These are phyloP conservation scores for Eucalyptus cloeziana DNA, from an alignment of 345 rosid species.

Conservation along the genomic window DNA sequence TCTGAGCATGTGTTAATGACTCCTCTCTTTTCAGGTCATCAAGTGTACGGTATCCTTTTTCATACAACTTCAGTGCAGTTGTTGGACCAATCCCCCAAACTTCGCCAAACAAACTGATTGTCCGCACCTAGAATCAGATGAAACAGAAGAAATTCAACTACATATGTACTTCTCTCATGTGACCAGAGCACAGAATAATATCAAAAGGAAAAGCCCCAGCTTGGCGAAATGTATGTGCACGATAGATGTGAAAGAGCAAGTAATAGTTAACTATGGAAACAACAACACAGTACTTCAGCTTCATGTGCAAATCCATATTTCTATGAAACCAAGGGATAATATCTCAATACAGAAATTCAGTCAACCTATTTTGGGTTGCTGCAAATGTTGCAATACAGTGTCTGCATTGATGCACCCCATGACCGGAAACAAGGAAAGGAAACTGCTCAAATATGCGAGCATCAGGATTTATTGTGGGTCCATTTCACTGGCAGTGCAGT, in stretches of 20 bases:
- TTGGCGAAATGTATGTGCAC: background rate
- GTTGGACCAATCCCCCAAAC: slow-evolving; percentile 98
- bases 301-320: background rate
- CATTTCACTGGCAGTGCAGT: background rate
- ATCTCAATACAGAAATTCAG: background rate
- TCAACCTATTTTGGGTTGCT: background rate
- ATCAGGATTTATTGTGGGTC: background rate
- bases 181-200: background rate
- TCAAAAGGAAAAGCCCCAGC: background rate
- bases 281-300: background rate
- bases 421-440: background rate
- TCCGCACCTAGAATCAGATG: slow-evolving; percentile 43
- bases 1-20: slow-evolving; percentile 72
- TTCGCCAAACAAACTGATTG: slow-evolving; percentile 82
- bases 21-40: slow-evolving; percentile 73
- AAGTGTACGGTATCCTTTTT: slow-evolving; percentile 72
- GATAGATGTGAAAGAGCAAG: background rate
- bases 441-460: background rate
- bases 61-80: slow-evolving; percentile 84
- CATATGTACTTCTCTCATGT: background rate
- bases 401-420: background rate
- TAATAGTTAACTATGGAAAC: background rate
- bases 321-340: background rate
- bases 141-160: background rate
- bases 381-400: background rate